Evolutionary conservation across 1,284 basidiomycete species (phyloP).

Genomic region (Vanrija sp.): DNA sequence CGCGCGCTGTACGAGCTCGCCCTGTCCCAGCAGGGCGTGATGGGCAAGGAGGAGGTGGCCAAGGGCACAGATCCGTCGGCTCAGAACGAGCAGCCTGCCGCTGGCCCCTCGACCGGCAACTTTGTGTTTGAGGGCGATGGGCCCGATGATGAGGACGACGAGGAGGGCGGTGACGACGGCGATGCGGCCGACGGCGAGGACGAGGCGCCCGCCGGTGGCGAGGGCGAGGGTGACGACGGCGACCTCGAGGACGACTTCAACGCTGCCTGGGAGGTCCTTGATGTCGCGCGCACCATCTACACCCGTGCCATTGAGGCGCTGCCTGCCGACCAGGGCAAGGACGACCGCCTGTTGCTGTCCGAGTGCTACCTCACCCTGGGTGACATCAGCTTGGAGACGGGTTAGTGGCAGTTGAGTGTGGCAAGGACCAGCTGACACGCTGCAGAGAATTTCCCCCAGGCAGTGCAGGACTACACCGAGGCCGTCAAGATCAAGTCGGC

Average conservation of each 20-base stretch:
- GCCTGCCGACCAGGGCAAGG: constrained; percentile 40
- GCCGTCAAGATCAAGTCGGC: constrained; percentile 66
- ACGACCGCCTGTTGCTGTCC: constrained; percentile 61
- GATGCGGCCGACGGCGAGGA: constrained; percentile 14
- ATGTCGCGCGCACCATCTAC: constrained; percentile 78
- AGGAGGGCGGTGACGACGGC: constrained; percentile 20
- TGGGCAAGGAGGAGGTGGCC: constrained; percentile 68
- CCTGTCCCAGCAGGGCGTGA: constrained; percentile 69
- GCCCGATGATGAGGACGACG: constrained; percentile 29
- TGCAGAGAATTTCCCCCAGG: constrained; percentile 87
- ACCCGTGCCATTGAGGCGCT: constrained; percentile 54
- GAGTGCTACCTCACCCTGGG: constrained; percentile 80
- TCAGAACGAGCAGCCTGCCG: constrained; percentile 7
- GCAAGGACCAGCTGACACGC: neutral
- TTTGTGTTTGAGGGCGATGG: constrained; percentile 39
- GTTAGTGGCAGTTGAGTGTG: constrained; percentile 49
- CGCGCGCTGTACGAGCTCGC: constrained; percentile 84
- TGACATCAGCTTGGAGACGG: constrained; percentile 84
- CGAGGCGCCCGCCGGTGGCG: constrained; percentile 8
- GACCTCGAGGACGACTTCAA: constrained; percentile 86
- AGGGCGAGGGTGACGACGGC: constrained; percentile 51
- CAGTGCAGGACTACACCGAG: constrained; percentile 72
- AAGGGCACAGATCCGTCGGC: constrained; percentile 52
- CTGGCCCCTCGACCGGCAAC: constrained; percentile 12
- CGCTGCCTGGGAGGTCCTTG: constrained; percentile 87